These are phyloP conservation scores for Phaffia australis DNA, from an alignment of 768 basidiomycete species.

Conservation along the genomic window DNA sequence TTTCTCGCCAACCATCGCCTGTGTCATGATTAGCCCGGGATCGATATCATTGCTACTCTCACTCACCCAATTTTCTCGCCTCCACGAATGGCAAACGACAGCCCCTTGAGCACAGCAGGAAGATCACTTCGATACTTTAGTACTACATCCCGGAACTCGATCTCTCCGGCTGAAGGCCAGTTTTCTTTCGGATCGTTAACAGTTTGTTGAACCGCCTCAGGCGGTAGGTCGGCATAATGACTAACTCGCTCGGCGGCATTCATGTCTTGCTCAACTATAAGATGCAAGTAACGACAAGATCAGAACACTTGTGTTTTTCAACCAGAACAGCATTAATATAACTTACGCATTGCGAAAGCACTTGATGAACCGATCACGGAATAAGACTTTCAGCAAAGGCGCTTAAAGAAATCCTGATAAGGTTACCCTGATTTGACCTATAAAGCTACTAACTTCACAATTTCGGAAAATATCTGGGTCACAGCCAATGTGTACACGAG, in stretches of 20 bases:
- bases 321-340: too few relatives aligned
- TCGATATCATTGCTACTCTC: too few relatives aligned
- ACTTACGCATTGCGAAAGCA: too few relatives aligned
- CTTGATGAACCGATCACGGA: too few relatives aligned
- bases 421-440: too few relatives aligned
- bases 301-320: conserved; percentile 11
- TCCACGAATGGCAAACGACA: conserved; percentile 44
- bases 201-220: conserved; percentile 51
- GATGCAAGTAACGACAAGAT: conserved; percentile 15
- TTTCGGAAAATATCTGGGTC: too few relatives aligned
- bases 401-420: too few relatives aligned
- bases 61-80: conserved; percentile 72
- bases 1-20: too few relatives aligned
- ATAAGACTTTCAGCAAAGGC: too few relatives aligned
- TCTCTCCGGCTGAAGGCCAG: conserved; percentile 66
- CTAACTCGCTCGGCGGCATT: conserved; percentile 57
- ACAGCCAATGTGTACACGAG: conserved; percentile 41
- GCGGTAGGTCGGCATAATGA: conserved; percentile 67
- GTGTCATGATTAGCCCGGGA: too few relatives aligned
- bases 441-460: too few relatives aligned
- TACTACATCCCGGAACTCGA: conserved; percentile 65
- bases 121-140: conserved; percentile 77
- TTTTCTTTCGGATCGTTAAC: conserved; percentile 49
- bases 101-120: conserved; percentile 68
- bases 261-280: conserved; percentile 75